Conservation (phyloP, 2,329 filamentous ascomycete species). For the Talaromyces verruculosus region DNA sequence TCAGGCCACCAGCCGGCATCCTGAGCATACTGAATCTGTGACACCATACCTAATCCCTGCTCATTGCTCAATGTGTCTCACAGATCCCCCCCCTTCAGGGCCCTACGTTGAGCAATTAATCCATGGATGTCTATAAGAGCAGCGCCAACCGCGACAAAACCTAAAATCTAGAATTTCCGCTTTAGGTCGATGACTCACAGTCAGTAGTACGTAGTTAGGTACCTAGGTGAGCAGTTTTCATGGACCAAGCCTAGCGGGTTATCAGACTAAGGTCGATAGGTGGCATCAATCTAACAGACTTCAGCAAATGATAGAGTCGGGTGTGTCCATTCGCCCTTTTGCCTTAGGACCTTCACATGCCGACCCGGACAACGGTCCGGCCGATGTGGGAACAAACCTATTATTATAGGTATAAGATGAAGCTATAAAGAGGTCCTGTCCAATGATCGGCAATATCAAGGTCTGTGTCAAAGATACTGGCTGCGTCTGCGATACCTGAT, state of each 20-base stretch:
- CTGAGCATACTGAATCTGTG: neutral
- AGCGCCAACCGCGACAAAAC: slow-evolving; percentile 9
- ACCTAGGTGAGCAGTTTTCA: neutral
- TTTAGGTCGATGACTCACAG: slow-evolving; percentile 1
- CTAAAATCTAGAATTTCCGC: slow-evolving; percentile 3
- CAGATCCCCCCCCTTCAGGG: slow-evolving; percentile 1
- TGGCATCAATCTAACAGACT: neutral
- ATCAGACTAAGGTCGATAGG: neutral
- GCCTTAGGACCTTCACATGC: slow-evolving; percentile 1
- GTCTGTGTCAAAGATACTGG: slow-evolving; percentile 1
- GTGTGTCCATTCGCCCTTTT: neutral
- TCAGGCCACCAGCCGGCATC: neutral
- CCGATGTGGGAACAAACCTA: neutral
- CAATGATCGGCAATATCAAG: neutral
- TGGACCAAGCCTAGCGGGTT: neutral
- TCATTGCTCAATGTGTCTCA: neutral
- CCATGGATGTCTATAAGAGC: slow-evolving; percentile 5
- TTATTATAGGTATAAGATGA: neutral
- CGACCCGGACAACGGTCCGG: slow-evolving; percentile 9
- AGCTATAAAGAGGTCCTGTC: slow-evolving; percentile 1
- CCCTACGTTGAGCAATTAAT: neutral
- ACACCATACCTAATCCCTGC: neutral
- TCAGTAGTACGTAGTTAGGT: neutral
- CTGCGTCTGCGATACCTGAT: neutral
- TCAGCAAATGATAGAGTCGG: slow-evolving; percentile 8